Conservation (phyloP, 176 grass and related monocot genomes). For the Avena sativa region DNA sequence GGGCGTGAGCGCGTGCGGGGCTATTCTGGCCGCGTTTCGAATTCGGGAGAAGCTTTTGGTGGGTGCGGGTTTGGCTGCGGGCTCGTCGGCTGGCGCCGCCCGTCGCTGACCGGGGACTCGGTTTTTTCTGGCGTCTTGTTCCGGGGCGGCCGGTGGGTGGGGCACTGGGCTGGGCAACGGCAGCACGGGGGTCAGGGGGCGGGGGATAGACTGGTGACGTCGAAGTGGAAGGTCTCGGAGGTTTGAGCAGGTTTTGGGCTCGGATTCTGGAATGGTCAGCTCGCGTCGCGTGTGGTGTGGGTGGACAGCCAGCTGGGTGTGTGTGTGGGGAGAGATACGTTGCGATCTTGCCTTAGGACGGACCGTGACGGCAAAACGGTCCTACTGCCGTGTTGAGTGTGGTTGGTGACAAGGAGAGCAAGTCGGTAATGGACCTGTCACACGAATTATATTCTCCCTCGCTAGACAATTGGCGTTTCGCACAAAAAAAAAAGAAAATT, state of each 20-base stretch:
- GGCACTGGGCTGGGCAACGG: not conserved
- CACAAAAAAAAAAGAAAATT: no score
- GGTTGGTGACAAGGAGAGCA: not conserved
- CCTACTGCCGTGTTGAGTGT: not conserved
- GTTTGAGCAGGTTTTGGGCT: not conserved
- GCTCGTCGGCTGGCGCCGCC: constrained; percentile 3
- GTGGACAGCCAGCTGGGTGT: constrained; percentile 33
- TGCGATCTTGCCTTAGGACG: not conserved
- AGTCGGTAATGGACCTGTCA: not conserved
- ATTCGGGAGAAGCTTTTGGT: not conserved
- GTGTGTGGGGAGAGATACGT: constrained; percentile 2
- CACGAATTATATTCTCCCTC: not conserved
- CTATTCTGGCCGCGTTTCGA: constrained; percentile 31
- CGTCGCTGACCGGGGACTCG: constrained; percentile 38
- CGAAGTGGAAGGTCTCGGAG: constrained; percentile 21
- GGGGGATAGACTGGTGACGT: constrained; percentile 36
- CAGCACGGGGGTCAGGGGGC: not conserved
- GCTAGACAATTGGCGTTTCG: not conserved
- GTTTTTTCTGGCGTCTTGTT: constrained; percentile 3
- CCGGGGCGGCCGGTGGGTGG: constrained; percentile 29
- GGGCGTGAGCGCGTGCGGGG: not conserved
- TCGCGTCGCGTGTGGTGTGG: not conserved
- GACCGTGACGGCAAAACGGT: not conserved
- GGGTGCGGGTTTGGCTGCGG: constrained; percentile 35
- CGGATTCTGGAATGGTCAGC: not conserved